These are phyloP conservation scores for Penicillium simplicissimum DNA, from an alignment of 495 filamentous ascomycete genomes.

Conservation along the genomic window DNA sequence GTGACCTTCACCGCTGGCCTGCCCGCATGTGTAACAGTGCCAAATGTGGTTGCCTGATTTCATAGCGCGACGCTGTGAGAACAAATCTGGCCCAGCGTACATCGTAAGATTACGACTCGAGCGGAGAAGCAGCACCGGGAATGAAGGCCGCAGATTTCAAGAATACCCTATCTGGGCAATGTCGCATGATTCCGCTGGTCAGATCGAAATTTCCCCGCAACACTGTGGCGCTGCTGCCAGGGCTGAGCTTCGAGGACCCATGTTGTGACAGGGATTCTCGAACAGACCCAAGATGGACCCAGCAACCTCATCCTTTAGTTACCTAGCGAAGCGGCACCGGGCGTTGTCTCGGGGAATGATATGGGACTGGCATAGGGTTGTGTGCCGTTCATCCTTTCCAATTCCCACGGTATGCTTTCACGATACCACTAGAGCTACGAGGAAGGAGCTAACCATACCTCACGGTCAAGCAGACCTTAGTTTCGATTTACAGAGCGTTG, in stretches of 20 bases:
- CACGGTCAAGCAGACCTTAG: background rate
- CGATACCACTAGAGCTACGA: background rate
- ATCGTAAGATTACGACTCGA: background rate
- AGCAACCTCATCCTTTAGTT: background rate
- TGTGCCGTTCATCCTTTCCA: background rate
- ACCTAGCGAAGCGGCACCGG: background rate
- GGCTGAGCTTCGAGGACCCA: conserved; percentile 12
- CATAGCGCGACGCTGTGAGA: background rate
- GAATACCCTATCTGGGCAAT: background rate
- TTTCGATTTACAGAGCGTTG: background rate
- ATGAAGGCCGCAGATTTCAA: background rate
- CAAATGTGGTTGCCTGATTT: background rate
- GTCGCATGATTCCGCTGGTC: conserved; percentile 9
- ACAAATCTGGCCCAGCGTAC: background rate
- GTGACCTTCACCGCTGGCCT: background rate
- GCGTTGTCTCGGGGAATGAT: background rate
- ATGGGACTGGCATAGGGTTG: background rate
- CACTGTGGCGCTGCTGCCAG: conserved; percentile 14
- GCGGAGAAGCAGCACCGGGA: background rate
- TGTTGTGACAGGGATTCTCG: background rate
- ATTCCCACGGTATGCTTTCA: background rate
- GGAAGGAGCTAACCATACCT: no score
- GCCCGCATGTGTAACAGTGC: background rate
- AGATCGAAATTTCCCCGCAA: conserved; percentile 3
- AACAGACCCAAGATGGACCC: conserved; percentile 4